These are phyloP conservation scores for Penicillium sumatraense DNA, from an alignment of 2,329 filamentous ascomycete genomes.

Conservation along the genomic window DNA sequence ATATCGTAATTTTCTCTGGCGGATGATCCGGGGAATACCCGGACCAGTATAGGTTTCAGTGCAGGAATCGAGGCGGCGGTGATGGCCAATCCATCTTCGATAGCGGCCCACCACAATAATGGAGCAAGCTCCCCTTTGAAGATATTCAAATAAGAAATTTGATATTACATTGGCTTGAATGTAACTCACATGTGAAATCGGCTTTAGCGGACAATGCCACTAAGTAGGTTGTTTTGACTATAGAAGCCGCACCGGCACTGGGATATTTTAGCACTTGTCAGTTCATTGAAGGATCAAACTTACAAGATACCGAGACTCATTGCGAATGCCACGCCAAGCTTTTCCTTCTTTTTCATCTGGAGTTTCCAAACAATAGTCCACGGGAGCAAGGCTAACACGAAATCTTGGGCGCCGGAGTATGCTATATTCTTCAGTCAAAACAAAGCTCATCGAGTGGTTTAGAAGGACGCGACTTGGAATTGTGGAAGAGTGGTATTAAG, in stretches of 20 bases:
- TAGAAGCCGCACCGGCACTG: slow-evolving; percentile 26
- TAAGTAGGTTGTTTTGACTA: slow-evolving; percentile 27
- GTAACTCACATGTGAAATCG: slow-evolving; percentile 27
- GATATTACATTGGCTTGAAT: not conserved
- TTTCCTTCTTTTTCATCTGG: slow-evolving; percentile 44
- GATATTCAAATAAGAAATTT: not conserved
- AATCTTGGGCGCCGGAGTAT: slow-evolving; percentile 35
- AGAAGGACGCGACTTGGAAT: no score
- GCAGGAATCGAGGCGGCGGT: slow-evolving; percentile 34
- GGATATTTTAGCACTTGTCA: not conserved
- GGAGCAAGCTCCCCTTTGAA: slow-evolving; percentile 22
- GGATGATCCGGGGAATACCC: slow-evolving; percentile 14
- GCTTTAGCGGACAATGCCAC: slow-evolving; percentile 25
- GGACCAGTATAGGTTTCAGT: slow-evolving; percentile 31
- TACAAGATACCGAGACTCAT: slow-evolving; percentile 44
- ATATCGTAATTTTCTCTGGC: slow-evolving; percentile 18
- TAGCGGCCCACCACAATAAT: slow-evolving; percentile 30
- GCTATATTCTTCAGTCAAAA: slow-evolving; percentile 7
- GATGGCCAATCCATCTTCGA: slow-evolving; percentile 36
- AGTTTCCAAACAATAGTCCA: slow-evolving; percentile 43
- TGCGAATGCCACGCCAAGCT: slow-evolving; percentile 40
- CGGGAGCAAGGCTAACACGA: slow-evolving; percentile 42
- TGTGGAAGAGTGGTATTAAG: not conserved
- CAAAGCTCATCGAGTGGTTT: no score
- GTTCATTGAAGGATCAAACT: not conserved